Percentiles rank a stretch among this genome's conserved stretches.
Evolutionary conservation across 108 stramenopile genomes (phyloP).

Genomic region (Cyclotella atomus): DNA sequence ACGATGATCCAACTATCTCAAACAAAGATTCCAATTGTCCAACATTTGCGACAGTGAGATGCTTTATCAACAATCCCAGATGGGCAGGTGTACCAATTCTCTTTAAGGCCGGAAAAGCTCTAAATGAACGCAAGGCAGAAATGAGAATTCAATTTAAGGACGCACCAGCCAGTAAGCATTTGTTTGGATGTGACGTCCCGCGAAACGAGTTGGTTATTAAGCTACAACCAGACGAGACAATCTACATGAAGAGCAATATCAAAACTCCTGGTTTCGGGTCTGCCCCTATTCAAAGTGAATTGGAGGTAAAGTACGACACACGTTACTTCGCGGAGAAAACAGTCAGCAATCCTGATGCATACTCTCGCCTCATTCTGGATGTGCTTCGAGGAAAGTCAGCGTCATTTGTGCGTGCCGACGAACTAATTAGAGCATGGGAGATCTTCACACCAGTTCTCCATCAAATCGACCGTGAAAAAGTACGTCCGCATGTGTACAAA

Average conservation of each 20-base stretch:
- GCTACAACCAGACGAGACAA: conserved; percentile 89
- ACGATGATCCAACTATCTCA: conserved; percentile 88
- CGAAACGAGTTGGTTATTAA: conserved; percentile 96
- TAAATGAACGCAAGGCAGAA: conserved; percentile 96
- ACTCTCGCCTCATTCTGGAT: conserved; percentile 96
- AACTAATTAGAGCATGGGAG: conserved; percentile 93
- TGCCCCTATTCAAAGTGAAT: conserved; percentile 88
- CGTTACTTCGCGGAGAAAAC: conserved; percentile 52
- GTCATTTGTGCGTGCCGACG: conserved; percentile 96
- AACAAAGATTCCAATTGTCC: conserved; percentile 90
- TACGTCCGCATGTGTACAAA: conserved; percentile 77
- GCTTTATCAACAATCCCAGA: conserved; percentile 91
- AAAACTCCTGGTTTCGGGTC: conserved; percentile 91
- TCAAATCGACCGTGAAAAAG: conserved; percentile 78
- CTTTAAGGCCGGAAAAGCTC: conserved; percentile 96
- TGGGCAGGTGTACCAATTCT: conserved; percentile 98
- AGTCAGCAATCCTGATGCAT: conserved; percentile 90
- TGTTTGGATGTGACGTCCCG: conserved; percentile 73
- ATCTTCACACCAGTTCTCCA: conserved; percentile 96
- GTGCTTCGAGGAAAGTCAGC: conserved; percentile 90
- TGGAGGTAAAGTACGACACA: conserved; percentile 92
- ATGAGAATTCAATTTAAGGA: conserved; percentile 95
- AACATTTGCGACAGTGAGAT: conserved; percentile 88
- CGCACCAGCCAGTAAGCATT: conserved; percentile 69
- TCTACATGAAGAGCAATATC: conserved; percentile 98